Evolutionary conservation across 2,329 filamentous ascomycete species (phyloP).

Genomic region (Colletotrichum truncatum): DNA sequence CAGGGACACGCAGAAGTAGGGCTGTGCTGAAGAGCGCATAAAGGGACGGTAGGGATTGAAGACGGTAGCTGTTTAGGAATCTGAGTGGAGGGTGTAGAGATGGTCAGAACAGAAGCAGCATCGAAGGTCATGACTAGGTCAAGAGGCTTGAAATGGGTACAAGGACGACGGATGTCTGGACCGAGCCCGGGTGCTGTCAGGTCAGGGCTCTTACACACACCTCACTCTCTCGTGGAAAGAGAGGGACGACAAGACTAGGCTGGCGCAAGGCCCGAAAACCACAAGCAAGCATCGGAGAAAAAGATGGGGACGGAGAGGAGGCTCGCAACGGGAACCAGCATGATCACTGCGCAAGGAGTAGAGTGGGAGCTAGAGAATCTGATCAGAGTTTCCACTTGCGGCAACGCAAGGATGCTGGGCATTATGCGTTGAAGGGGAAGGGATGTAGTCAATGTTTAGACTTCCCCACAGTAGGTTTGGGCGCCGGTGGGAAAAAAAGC

Average conservation of each 20-base stretch:
- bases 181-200: constrained; percentile 19
- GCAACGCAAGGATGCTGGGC: constrained; percentile 41
- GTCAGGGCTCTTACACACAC: constrained; percentile 19
- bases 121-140: constrained; percentile 25
- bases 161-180: constrained; percentile 22
- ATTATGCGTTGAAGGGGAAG: constrained; percentile 43
- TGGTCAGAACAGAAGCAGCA: constrained; percentile 21
- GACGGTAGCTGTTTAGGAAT: constrained; percentile 40
- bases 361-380: constrained; percentile 30
- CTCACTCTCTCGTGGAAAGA: background rate
- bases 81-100: constrained; percentile 34
- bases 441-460: constrained; percentile 42
- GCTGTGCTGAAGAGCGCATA: constrained; percentile 42
- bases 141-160: constrained; percentile 22
- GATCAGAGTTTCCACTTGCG: constrained; percentile 42
- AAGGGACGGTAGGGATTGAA: constrained; percentile 40
- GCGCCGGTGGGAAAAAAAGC: constrained; percentile 37
- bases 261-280: constrained; percentile 27
- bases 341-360: constrained; percentile 34
- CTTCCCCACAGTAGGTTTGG: constrained; percentile 44
- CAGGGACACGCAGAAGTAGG: constrained; percentile 34
- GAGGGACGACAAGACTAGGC: constrained; percentile 17
- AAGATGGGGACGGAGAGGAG: constrained; percentile 32
- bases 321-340: constrained; percentile 37
- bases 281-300: constrained; percentile 27